Evolutionary conservation across 495 filamentous ascomycete species (phyloP).

Genomic region (Talaromyces adpressus): DNA sequence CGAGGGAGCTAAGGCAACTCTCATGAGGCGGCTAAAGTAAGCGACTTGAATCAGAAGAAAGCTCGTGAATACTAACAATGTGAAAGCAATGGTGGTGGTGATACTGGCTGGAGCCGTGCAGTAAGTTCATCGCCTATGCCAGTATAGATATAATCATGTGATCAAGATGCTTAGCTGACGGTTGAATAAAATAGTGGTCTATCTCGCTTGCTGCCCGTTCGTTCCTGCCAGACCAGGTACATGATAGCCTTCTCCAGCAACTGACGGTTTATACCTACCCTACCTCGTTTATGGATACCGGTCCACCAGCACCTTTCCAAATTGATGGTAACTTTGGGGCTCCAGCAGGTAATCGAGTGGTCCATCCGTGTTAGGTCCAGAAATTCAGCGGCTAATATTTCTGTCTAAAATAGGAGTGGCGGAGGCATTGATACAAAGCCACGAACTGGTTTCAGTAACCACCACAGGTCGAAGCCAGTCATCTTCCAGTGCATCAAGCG

Average conservation of each 20-base stretch:
- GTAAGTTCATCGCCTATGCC: too few relatives aligned
- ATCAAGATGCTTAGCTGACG: conserved; percentile 23
- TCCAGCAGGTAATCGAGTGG: conserved; percentile 15
- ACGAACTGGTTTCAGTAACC: background rate
- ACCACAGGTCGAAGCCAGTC: background rate
- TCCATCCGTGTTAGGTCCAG: background rate
- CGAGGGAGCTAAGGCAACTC: conserved; percentile 16
- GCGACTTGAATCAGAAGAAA: background rate
- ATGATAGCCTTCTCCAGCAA: background rate
- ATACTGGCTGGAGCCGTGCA: conserved; percentile 28
- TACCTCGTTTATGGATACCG: conserved; percentile 12
- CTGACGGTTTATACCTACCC: background rate
- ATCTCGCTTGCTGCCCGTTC: conserved; percentile 5
- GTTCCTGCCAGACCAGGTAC: background rate
- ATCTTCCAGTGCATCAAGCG: background rate
- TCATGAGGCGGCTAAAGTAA: background rate
- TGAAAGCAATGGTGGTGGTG: conserved; percentile 19
- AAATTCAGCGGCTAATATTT: background rate
- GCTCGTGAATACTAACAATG: conserved; percentile 16
- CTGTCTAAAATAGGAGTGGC: conserved; percentile 11
- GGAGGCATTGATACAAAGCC: conserved; percentile 22
- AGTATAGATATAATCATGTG: too few relatives aligned
- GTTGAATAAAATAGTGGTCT: conserved; percentile 14
- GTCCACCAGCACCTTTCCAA: conserved; percentile 17
- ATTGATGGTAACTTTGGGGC: conserved; percentile 26